Percentiles rank a stretch among this genome's conserved stretches.
Conservation (phyloP, 140 eudicot genomes). For the Ambrosia hybrid region DNA sequence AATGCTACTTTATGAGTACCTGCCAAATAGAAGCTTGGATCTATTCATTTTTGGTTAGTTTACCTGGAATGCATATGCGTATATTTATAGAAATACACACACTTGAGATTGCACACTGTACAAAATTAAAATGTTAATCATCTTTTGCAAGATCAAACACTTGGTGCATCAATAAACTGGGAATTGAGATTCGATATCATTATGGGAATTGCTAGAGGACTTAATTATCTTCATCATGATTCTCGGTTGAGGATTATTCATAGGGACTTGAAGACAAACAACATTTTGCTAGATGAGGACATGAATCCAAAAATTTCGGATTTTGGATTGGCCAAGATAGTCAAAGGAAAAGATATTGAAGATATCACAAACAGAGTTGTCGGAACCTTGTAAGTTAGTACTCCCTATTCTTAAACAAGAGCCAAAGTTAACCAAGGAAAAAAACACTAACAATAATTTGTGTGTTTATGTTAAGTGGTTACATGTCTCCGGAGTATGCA, state of each 20-base stretch:
- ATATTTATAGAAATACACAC: not conserved
- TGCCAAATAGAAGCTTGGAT: constrained; percentile 57
- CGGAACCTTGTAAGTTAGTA: constrained; percentile 50
- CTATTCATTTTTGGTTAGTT: constrained; percentile 53
- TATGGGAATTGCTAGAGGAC: constrained; percentile 59
- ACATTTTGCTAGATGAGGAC: constrained; percentile 51
- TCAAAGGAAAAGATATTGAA: constrained; percentile 44
- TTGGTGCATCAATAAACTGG: constrained; percentile 25
- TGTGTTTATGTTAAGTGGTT: constrained; percentile 34
- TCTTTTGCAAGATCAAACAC: not conserved
- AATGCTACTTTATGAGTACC: constrained; percentile 50
- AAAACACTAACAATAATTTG: not conserved
- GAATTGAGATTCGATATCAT: constrained; percentile 46
- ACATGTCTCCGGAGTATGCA: constrained; percentile 64
- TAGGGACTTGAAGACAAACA: constrained; percentile 56
- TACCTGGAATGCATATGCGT: not conserved
- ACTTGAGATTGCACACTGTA: too few relatives aligned
- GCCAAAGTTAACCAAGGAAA: not conserved
- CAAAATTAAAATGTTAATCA: not conserved
- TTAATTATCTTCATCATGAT: constrained; percentile 59
- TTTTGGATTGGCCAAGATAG: constrained; percentile 63
- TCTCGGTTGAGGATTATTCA: constrained; percentile 44
- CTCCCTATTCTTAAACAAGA: not conserved
- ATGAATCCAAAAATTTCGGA: constrained; percentile 60
- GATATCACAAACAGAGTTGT: constrained; percentile 48